Evolutionary conservation across 225 moss, liverwort and hornwort genomes (phyloP), one percentile per base, ranked within the genome.

Genomic region (Bryoerythrophyllum caledonicum): DNA sequence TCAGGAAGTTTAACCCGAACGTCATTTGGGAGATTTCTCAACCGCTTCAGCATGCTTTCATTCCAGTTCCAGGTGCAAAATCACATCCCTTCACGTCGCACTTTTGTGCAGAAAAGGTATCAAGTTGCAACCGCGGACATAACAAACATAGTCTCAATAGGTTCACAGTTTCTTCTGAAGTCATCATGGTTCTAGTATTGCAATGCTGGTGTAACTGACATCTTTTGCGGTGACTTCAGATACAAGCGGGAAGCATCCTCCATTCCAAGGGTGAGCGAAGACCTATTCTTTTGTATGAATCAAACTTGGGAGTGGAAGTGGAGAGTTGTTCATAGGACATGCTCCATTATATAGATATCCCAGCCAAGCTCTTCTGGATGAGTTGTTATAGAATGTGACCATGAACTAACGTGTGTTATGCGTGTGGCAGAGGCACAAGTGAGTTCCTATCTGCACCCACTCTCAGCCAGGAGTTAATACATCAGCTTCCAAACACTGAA

Each of bases 31-130:
- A 49, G 10, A 40, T 78, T 21, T 82, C 79, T 19, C 80, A 55
- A 25, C 74, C 43, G 67, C 75, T 58, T 37, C 85, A 91, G 72
- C 82, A 91, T 67, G 68, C 90, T 43, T 94, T 88, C 74, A 81
- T 97, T 65, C 96, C 96, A 5, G 74, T 81, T 13, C 2, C 67
- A 68, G 85, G 85, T 84, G 71, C 71, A 48, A 8, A 59, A 13
- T 28, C 55, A 37, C 40, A 30, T 56, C 56, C 23, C 26, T 38
- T 34, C 19, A 32, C 32, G 32, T 38, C 10, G n/a, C n/a, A n/a
- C n/a, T n/a, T n/a, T n/a, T n/a, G n/a, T n/a, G n/a, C n/a, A n/a
- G n/a, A n/a, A n/a, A n/a, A n/a, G n/a, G n/a, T n/a, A n/a, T n/a
- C n/a, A n/a, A n/a, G n/a, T n/a, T n/a, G n/a, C n/a, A n/a, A n/a